A percentile compares a stretch with the other conserved stretches of the same genome.
phyloP scores from a whole-genome alignment of 2,329 filamentous ascomycete species.

The Cryphonectria nitschkei region DNA sequence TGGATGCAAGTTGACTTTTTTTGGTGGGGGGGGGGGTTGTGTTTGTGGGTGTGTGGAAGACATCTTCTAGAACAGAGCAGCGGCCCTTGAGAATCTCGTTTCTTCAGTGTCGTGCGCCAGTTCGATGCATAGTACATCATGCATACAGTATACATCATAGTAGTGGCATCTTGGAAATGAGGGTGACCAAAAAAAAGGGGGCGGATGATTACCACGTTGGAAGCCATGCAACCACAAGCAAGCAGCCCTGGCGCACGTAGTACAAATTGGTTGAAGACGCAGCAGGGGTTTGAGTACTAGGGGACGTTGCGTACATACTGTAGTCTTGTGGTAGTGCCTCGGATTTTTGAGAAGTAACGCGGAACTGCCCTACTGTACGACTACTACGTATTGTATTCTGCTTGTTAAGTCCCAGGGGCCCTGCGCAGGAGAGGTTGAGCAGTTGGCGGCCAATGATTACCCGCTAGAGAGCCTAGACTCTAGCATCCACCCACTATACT shows the following conservation, averaged over 20 bases:
- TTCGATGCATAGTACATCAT: not conserved
- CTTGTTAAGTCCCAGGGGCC: not conserved
- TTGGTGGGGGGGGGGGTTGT: too few species aligned
- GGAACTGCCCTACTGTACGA: not conserved
- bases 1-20: not conserved
- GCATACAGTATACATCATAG: not conserved
- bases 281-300: too few species aligned
- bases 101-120: not conserved
- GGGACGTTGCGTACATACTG: not conserved
- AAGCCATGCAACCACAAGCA: not conserved
- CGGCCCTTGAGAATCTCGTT: too few species aligned
- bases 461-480: not conserved
- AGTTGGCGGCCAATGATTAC: not conserved
- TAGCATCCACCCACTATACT: constrained; percentile 7
- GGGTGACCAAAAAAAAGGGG: not conserved
- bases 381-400: too few species aligned
- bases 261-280: not conserved
- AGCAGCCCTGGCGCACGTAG: too few species aligned
- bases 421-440: not conserved
- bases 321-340: not conserved
- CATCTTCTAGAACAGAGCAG: not conserved
- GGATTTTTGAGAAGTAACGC: not conserved
- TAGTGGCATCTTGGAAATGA: not conserved
- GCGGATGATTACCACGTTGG: not conserved
- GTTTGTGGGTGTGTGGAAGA: too few species aligned